Evolutionary conservation across 306 rosid genomes (phyloP), one percentile per base, ranked within the genome.

Genomic region (Mimosa pudica): DNA sequence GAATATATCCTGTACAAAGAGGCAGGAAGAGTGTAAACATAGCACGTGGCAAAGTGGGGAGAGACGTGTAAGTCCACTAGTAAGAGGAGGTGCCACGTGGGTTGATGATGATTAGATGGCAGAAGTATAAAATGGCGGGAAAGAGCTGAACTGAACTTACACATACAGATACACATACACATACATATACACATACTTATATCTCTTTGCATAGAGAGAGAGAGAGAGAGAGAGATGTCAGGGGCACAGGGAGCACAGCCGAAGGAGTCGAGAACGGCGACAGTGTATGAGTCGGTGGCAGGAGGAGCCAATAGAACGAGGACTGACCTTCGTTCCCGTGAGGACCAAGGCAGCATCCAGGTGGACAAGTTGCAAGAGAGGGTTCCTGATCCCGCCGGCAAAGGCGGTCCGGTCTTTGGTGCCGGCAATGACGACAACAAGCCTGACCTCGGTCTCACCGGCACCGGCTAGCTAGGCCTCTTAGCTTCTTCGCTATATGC

Each of bases 171-270:
- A 61, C 38, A 24, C 30, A 24, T 24, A 24, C 30, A 16, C 20
- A 2, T 17, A 9, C 36, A 20, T 8, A 30, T 8, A 61, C 38
- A 24, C 30, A 24, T 24, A 24, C 30, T 24, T 24, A 24, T 24
- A 24, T 24, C 30, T 24, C 30, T 24, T 24, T 24, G 30, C 30
- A 24, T 24, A 24, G 30, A 5, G 8, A 5, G 41, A 24, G 41
- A 61, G 17, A 61, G 67, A 61, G 17, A 0, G 14, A 66, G 57
- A 48, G 70, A 42, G 13, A 93, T 91, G 98, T 94, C 96, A 9
- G 97, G 97, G 64, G 96, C 94, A 84, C 97, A 94, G 71, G 98
- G 96, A 75, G 85, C 97, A 71, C 88, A 88, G 70, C 92, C 94
- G 62, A 86, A 86, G 74, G 92, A 78, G 54, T 72, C 91, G 68